Evolutionary conservation across 2,329 filamentous ascomycete genomes (phyloP).

Genomic region (Lachnellula arida): DNA sequence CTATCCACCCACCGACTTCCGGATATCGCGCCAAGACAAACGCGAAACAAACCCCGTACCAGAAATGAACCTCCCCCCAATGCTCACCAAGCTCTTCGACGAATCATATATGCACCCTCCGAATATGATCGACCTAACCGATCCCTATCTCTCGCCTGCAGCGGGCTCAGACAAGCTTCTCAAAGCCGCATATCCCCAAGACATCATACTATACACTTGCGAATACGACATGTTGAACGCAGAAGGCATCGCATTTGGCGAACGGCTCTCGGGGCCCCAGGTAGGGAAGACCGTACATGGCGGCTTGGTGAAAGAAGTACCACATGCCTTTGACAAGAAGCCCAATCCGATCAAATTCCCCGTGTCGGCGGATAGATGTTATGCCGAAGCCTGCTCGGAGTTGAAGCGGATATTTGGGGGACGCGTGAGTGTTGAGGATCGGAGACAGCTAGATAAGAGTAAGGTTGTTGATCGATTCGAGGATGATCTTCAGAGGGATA

Average conservation of each 20-base stretch:
- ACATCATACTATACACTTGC: constrained; percentile 56
- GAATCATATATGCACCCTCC: constrained; percentile 53
- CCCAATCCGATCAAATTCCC: constrained; percentile 51
- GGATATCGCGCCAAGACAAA: constrained; percentile 50
- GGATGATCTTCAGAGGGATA: constrained; percentile 5
- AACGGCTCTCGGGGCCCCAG: constrained; percentile 45
- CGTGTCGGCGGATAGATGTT: constrained; percentile 27
- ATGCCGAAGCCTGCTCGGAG: constrained; percentile 30
- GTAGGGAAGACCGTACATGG: constrained; percentile 54
- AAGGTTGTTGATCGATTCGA: constrained; percentile 27
- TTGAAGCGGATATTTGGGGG: constrained; percentile 27
- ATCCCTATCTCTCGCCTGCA: constrained; percentile 55
- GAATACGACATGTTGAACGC: constrained; percentile 61
- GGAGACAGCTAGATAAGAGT: constrained; percentile 22
- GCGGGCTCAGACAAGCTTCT: constrained; percentile 51
- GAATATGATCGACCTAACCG: constrained; percentile 37
- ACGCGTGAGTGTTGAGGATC: constrained; percentile 19
- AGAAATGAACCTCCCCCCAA: constrained; percentile 53
- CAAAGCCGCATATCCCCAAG: constrained; percentile 42
- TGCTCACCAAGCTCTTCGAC: constrained; percentile 59
- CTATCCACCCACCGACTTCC: constrained; percentile 61
- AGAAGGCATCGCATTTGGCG: constrained; percentile 57
- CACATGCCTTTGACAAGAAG: constrained; percentile 64
- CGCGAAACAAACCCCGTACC: constrained; percentile 49
- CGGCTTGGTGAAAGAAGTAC: constrained; percentile 52